These are phyloP conservation scores for Gardenia jasminoides DNA, from an alignment of 257 asterid genomes.

Conservation along the genomic window DNA sequence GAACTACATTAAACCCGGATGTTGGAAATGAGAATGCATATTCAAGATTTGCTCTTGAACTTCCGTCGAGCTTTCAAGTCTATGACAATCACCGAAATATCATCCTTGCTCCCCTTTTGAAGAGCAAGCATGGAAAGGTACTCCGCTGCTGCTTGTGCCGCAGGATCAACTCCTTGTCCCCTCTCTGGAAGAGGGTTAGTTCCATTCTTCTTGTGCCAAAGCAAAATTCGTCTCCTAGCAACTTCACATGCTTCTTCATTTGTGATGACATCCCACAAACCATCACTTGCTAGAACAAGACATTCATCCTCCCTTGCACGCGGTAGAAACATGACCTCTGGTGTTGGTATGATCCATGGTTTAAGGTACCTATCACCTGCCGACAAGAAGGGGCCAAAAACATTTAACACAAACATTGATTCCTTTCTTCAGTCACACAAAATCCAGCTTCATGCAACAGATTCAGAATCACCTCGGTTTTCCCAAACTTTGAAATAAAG, in stretches of 20 bases:
- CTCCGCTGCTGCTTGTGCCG: constrained; percentile 88
- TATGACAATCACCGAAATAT: constrained; percentile 68
- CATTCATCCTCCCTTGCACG: constrained; percentile 78
- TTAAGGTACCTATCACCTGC: constrained; percentile 78
- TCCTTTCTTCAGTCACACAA: neutral
- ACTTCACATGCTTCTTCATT: constrained; percentile 73
- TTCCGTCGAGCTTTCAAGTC: constrained; percentile 72
- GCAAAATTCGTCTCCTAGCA: constrained; percentile 57
- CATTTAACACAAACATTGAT: neutral
- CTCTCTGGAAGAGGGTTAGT: constrained; percentile 34
- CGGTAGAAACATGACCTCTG: constrained; percentile 64
- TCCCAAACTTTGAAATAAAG: neutral
- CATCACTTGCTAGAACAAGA: constrained; percentile 76
- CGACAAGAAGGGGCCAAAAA: neutral
- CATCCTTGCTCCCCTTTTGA: constrained; percentile 77
- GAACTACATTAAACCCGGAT: constrained; percentile 21
- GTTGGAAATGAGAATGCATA: neutral
- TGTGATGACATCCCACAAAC: constrained; percentile 77
- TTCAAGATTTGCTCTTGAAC: constrained; percentile 63
- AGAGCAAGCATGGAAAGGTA: constrained; percentile 61
- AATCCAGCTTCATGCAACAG: neutral
- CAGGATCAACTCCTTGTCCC: constrained; percentile 72
- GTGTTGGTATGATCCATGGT: constrained; percentile 87
- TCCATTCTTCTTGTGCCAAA: constrained; percentile 81
- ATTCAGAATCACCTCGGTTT: neutral